Base-by-base conservation (phyloP, 2,329 filamentous ascomycete genomes). In the Epicoccum sorghinum region DNA sequence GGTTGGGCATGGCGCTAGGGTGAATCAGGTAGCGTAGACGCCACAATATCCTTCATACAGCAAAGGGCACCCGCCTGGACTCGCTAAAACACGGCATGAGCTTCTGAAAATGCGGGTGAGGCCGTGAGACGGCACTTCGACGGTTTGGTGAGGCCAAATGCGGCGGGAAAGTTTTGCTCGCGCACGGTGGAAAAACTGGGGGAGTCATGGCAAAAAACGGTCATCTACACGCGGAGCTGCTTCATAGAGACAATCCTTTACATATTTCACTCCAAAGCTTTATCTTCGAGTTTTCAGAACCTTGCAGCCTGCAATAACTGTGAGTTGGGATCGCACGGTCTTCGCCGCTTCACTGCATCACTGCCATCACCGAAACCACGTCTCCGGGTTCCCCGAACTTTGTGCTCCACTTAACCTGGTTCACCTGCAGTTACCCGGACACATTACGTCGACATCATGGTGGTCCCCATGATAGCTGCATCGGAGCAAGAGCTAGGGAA, bases 381-480 rank as follows among this genome's bases (percentile, higher is more conserved):
- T 40, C 27, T 8, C 36, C 52, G 35, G 52, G 52, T 37, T 14
- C 22, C 39, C 29, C 27, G n/a, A 41, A 54, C 14, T 14, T 45
- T 32, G 46, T 38, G 33, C 42, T 50, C 47, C 46, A 47, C 52
- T 48, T 55, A 42, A 30, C 37, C 37, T 27, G 35, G 12, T 18
- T 22, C 35, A 27, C 36, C 41, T 39, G 48, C 48, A 45, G 41
- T 25, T 18, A 13, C 14, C 30, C 35, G 35, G 48, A 35, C 24
- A 32, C 14, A 40, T 43, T 22, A 32, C 41, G 48, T 35, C 48
- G 45, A 44, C 52, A 50, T 9, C 40, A 55, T 55, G 52, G 52
- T 55, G 29, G 52, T 55, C 22, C 52, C 52, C 32, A 55, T 55
- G 52, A 55, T 55, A 4, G 52, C 52, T 38, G 52, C 52, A 23